These are phyloP conservation scores for Conticribra weissflogii DNA, from an alignment of 108 stramenopile species.

Conservation along the genomic window DNA sequence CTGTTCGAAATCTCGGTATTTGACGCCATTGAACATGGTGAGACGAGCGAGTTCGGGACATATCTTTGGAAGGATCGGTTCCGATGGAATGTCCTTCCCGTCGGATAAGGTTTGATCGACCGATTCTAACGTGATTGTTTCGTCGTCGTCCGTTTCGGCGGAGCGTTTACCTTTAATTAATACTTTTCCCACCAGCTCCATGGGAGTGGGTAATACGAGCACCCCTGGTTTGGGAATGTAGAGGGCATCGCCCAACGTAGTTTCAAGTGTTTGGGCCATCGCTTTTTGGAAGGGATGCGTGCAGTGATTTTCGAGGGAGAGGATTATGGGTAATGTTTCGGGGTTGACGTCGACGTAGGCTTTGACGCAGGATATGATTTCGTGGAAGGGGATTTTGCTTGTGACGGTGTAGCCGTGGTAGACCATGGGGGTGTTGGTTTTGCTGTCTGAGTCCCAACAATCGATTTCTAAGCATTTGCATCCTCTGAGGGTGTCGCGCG, in stretches of 20 bases:
- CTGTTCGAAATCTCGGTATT: conserved; percentile 53
- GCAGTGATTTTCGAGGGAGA: conserved; percentile 98
- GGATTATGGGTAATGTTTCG: conserved; percentile 87
- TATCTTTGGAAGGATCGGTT: conserved; percentile 33
- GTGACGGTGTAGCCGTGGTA: conserved; percentile 96
- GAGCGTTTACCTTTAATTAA: conserved; percentile 87
- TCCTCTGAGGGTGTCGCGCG: conserved; percentile 53
- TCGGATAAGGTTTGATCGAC: neutral
- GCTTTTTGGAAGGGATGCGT: conserved; percentile 71
- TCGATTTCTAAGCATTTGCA: conserved; percentile 97
- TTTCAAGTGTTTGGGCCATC: conserved; percentile 75
- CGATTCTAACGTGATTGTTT: conserved; percentile 26
- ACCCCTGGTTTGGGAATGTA: conserved; percentile 64
- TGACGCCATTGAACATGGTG: conserved; percentile 71
- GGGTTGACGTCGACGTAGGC: conserved; percentile 58
- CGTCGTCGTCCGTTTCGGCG: conserved; percentile 55
- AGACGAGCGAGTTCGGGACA: conserved; percentile 58
- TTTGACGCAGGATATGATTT: conserved; percentile 70
- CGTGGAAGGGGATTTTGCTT: conserved; percentile 78
- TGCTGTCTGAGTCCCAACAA: conserved; percentile 88
- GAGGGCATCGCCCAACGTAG: conserved; percentile 69
- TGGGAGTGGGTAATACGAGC: conserved; percentile 75
- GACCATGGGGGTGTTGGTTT: conserved; percentile 66
- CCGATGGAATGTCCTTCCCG: conserved; percentile 1
- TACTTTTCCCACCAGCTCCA: conserved; percentile 74